phyloP scores from a whole-genome alignment of 2,329 filamentous ascomycete species.

The Laburnicola sp. region DNA sequence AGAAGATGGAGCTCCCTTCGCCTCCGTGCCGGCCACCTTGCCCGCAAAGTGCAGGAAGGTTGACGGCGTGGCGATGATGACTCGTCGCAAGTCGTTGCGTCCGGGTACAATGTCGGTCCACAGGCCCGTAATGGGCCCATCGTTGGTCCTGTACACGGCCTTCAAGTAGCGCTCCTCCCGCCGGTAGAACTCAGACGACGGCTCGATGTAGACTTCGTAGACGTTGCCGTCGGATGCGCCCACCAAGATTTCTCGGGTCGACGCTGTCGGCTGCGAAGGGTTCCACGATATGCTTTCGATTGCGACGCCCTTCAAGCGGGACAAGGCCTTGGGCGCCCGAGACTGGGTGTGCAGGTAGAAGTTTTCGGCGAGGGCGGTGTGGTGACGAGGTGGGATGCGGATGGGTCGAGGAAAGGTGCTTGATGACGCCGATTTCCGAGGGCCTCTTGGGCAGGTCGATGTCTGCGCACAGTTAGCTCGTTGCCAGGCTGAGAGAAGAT shows the following conservation, averaged over 20 bases:
- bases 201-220: constrained; percentile 94
- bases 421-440: constrained; percentile 87
- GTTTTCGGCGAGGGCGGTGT: constrained; percentile 90
- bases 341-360: constrained; percentile 98
- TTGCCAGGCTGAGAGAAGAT: not conserved
- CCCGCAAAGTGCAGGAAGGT: constrained; percentile 81
- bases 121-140: constrained; percentile 81
- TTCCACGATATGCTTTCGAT: constrained; percentile 96
- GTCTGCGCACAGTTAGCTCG: constrained; percentile 58
- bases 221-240: constrained; percentile 92
- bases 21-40: constrained; percentile 68
- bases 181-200: constrained; percentile 90
- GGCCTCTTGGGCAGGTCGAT: constrained; percentile 95
- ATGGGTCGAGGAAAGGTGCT: constrained; percentile 97
- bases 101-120: constrained; percentile 76
- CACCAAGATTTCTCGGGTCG: constrained; percentile 89
- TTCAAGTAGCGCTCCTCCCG: constrained; percentile 93
- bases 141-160: constrained; percentile 76
- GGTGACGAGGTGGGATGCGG: constrained; percentile 89
- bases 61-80: constrained; percentile 78
- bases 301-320: constrained; percentile 78
- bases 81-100: constrained; percentile 71
- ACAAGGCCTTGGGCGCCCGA: constrained; percentile 79
- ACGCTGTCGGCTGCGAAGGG: constrained; percentile 86
- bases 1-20: constrained; percentile 85